A percentile compares a stretch with the other conserved stretches of the same genome.
Evolutionary conservation across 2,329 filamentous ascomycete species (phyloP).

Genomic region (Colletotrichum australisinense): DNA sequence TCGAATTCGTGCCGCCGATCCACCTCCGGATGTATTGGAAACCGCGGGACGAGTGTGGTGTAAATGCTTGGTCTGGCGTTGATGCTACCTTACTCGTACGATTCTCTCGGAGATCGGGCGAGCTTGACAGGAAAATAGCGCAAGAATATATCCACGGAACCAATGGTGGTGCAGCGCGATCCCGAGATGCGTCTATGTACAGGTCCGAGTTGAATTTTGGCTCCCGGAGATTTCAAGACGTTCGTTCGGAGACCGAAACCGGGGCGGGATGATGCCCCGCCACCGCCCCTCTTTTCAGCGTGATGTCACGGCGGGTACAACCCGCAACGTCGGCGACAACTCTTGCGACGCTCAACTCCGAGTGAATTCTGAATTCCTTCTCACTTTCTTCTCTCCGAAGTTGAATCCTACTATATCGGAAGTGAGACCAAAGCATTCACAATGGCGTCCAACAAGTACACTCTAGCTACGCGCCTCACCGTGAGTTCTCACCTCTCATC

Average conservation of each 20-base stretch:
- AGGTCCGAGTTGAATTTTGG: background rate
- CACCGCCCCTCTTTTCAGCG: slow-evolving; percentile 29
- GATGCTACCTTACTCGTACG: background rate
- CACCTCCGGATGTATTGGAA: background rate
- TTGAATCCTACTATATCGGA: background rate
- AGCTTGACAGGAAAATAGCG: background rate
- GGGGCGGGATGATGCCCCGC: slow-evolving; percentile 21
- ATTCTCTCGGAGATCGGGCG: background rate
- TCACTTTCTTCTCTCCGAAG: background rate
- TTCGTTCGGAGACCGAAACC: slow-evolving; percentile 29
- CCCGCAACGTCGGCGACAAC: background rate
- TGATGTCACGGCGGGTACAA: slow-evolving; percentile 36
- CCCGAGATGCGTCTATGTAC: background rate
- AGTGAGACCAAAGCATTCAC: background rate
- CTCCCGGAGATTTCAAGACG: slow-evolving; percentile 11
- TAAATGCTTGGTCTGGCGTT: background rate
- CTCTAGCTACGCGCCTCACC: slow-evolving; percentile 22
- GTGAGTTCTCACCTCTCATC: slow-evolving; percentile 6
- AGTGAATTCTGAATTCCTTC: background rate
- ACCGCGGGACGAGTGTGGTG: background rate
- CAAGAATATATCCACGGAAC: background rate
- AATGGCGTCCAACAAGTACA: slow-evolving; percentile 27
- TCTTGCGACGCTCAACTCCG: background rate
- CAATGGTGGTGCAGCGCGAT: background rate
- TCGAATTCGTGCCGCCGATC: background rate